Percentiles rank a stretch among this genome's conserved stretches.
phyloP scores from a whole-genome alignment of 2,329 filamentous ascomycete species.

The Cercospora brassicicola region DNA sequence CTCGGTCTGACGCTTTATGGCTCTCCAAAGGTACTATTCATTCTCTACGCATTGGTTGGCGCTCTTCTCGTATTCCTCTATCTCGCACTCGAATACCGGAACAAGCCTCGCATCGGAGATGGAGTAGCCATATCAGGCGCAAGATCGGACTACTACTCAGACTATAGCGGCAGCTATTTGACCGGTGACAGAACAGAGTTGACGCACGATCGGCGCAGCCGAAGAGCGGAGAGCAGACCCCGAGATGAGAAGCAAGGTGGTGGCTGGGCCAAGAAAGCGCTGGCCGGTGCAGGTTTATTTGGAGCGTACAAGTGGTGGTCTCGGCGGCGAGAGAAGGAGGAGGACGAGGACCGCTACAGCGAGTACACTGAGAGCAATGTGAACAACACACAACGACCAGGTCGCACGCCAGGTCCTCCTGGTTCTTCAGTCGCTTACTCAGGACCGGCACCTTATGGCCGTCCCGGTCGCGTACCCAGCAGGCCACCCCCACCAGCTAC shows the following conservation, averaged over 20 bases:
- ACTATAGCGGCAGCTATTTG: slow-evolving; percentile 33
- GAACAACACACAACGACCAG: slow-evolving; percentile 14
- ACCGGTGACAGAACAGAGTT: slow-evolving; percentile 58
- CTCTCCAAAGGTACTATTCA: slow-evolving; percentile 79
- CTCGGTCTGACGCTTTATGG: slow-evolving; percentile 90
- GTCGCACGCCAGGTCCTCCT: slow-evolving; percentile 22
- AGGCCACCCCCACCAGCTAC: slow-evolving; percentile 18
- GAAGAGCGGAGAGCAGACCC: slow-evolving; percentile 23
- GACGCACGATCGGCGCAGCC: slow-evolving; percentile 45
- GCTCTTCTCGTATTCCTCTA: slow-evolving; percentile 70
- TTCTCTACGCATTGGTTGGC: slow-evolving; percentile 80
- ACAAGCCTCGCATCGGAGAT: slow-evolving; percentile 45
- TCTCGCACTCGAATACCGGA: slow-evolving; percentile 70
- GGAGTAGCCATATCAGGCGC: slow-evolving; percentile 21
- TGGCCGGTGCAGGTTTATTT: slow-evolving; percentile 57
- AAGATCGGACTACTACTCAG: slow-evolving; percentile 33
- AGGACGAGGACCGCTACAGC: slow-evolving; percentile 10
- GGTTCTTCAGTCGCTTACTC: slow-evolving; percentile 22
- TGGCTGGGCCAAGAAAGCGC: slow-evolving; percentile 48
- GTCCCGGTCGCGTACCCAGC: slow-evolving; percentile 10
- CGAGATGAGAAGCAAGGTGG: slow-evolving; percentile 19
- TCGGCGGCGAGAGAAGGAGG: slow-evolving; percentile 38
- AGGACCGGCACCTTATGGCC: slow-evolving; percentile 16
- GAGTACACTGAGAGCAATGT: slow-evolving; percentile 18
- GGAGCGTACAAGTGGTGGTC: slow-evolving; percentile 60